These are phyloP conservation scores for Ogataea saltuana DNA, from an alignment of 805 yeast genomes.

Conservation along the genomic window DNA sequence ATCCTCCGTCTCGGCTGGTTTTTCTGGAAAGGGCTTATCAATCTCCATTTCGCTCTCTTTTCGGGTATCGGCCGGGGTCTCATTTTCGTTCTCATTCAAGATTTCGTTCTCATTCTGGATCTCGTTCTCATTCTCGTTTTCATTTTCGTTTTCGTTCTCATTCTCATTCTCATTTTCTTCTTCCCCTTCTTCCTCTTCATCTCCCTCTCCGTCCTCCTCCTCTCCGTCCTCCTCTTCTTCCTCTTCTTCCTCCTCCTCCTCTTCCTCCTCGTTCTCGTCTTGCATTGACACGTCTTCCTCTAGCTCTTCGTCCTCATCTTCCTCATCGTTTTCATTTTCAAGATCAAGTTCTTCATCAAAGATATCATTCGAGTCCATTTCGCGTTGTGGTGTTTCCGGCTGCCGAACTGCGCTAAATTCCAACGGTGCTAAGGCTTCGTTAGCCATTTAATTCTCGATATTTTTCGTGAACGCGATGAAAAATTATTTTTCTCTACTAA, in stretches of 20 bases:
- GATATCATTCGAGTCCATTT: constrained; percentile 28
- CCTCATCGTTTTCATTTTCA: constrained; percentile 21
- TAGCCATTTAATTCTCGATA: no score
- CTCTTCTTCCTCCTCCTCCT: constrained; percentile 24
- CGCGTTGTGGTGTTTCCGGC: constrained; percentile 19
- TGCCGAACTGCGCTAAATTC: no score
- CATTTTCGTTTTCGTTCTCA: constrained; percentile 27
- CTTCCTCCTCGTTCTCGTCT: constrained; percentile 23
- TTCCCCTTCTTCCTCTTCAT: constrained; percentile 13
- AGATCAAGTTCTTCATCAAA: constrained; percentile 31
- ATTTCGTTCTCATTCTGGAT: no score
- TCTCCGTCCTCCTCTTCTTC: constrained; percentile 15
- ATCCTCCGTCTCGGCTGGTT: background rate
- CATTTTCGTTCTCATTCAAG: no score
- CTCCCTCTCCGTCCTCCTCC: constrained; percentile 26
- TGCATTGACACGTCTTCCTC: constrained; percentile 8
- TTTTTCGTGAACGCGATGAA: no score
- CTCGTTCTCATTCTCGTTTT: constrained; percentile 23
- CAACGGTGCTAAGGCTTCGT: no score
- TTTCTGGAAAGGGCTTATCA: background rate
- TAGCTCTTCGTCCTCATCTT: constrained; percentile 23
- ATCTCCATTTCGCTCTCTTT: constrained; percentile 6
- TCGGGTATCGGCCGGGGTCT: constrained; percentile 5
- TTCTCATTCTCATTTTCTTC: constrained; percentile 14
- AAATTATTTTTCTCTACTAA: no score